phyloP scores from a whole-genome alignment of 2,329 filamentous ascomycete genomes.

The Alternaria burnsii region DNA sequence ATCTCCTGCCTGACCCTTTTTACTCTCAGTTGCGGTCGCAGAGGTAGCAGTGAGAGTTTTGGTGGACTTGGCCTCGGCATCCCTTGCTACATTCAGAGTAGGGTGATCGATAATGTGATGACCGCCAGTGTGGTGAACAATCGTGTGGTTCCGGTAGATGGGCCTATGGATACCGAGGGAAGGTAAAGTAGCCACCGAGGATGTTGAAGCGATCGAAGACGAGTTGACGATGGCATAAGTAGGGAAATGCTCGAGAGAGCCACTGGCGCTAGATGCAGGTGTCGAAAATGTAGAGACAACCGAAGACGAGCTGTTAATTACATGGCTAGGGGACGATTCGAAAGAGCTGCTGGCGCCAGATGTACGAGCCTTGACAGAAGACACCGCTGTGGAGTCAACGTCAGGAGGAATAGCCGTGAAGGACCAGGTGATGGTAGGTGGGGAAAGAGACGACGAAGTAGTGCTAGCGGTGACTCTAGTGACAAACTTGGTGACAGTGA shows the following conservation, averaged over 20 bases:
- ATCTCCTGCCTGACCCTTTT: constrained; percentile 11
- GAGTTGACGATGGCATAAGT: constrained; percentile 1
- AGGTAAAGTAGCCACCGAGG: background rate
- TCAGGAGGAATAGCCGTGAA: constrained; percentile 2
- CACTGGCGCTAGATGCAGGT: background rate
- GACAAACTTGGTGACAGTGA: constrained; percentile 2
- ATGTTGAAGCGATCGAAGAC: background rate
- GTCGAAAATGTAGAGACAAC: background rate
- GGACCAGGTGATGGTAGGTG: background rate
- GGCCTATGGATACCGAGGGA: background rate
- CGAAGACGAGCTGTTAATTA: constrained; percentile 7
- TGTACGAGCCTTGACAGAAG: background rate
- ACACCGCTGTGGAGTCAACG: background rate
- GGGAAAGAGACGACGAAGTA: background rate
- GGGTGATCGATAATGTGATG: constrained; percentile 12
- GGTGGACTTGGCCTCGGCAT: background rate
- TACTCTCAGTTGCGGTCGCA: background rate
- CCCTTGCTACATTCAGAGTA: constrained; percentile 17
- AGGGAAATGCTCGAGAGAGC: background rate
- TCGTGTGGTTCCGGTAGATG: background rate
- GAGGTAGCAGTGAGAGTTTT: background rate
- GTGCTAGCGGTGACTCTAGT: background rate
- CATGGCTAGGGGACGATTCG: background rate
- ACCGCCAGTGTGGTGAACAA: background rate
- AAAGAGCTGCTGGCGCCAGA: background rate